These are phyloP conservation scores for Camelina sativa DNA, from an alignment of 345 rosid genomes.

Conservation along the genomic window DNA sequence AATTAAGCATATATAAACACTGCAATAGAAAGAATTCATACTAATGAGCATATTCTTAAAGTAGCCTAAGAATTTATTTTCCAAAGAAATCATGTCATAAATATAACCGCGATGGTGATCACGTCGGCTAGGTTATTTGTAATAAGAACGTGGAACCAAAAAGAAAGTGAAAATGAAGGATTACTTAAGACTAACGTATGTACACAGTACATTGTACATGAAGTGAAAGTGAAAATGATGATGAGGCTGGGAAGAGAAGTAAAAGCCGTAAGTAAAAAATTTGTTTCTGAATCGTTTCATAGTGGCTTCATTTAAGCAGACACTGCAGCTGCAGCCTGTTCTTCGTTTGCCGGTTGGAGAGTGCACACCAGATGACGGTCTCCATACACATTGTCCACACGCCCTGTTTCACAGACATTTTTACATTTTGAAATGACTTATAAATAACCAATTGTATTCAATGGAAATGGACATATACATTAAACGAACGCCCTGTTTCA, in stretches of 20 bases:
- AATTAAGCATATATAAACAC: too few species aligned
- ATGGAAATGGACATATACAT: too few species aligned
- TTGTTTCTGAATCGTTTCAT: background rate
- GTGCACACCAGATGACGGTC: constrained; percentile 18
- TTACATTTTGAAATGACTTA: background rate
- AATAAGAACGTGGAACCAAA: constrained; percentile 5
- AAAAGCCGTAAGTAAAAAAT: constrained; percentile 15
- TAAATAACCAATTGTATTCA: background rate
- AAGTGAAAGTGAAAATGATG: background rate
- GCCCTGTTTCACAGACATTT: background rate
- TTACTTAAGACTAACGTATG: constrained; percentile 20
- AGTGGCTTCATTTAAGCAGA: constrained; percentile 6
- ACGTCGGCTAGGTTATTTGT: background rate
- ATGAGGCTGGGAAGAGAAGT: background rate
- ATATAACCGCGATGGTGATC: background rate
- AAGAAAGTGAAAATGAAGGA: background rate
- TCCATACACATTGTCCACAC: constrained; percentile 24
- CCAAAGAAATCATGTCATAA: background rate
- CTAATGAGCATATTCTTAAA: too few species aligned
- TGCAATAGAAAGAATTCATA: too few species aligned
- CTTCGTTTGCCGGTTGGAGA: constrained; percentile 12
- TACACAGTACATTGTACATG: constrained; percentile 19
- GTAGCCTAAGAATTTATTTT: background rate
- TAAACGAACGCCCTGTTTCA: background rate
- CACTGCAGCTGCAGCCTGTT: constrained; percentile 22